Conservation (phyloP, 139 green algal genomes). For the Closterium sp. region DNA sequence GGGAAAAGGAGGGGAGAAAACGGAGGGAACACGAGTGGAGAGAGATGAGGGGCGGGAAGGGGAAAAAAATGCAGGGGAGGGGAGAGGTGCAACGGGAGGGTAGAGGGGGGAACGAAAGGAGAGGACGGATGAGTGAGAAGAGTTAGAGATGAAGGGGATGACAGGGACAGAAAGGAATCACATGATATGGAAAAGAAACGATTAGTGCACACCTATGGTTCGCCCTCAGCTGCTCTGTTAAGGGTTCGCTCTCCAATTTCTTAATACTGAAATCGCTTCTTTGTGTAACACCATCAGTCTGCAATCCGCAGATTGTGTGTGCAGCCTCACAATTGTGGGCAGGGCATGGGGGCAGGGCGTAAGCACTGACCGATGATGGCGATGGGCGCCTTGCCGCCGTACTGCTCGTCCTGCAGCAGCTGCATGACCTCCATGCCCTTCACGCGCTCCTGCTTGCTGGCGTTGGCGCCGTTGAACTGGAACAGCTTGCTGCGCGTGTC, state of each 20-base stretch:
- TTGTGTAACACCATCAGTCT: not conserved
- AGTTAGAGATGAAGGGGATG: too few species aligned
- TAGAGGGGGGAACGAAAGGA: too few species aligned
- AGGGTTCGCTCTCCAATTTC: too few species aligned
- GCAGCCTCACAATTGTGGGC: not conserved
- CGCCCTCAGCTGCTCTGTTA: too few species aligned
- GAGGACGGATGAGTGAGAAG: too few species aligned
- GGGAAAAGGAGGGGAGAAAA: not conserved
- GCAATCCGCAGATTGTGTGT: not conserved
- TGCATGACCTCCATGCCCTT: slow-evolving; percentile 33
- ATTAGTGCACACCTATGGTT: not conserved
- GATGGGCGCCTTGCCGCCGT: slow-evolving; percentile 12
- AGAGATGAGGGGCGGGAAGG: too few species aligned
- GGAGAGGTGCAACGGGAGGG: too few species aligned
- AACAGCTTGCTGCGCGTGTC: slow-evolving; percentile 40
- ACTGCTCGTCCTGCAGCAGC: slow-evolving; percentile 8
- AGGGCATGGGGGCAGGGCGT: not conserved
- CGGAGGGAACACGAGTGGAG: too few species aligned
- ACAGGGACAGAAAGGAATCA: too few species aligned
- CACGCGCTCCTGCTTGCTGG: slow-evolving; percentile 26
- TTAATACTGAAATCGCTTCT: not conserved
- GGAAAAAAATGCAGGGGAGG: too few species aligned
- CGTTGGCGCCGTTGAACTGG: slow-evolving; percentile 47
- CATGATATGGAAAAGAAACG: not conserved
- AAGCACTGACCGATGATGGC: slow-evolving; percentile 19